Conservation (phyloP, 164 flowering plant species). For the Umbilicus rupestris region DNA sequence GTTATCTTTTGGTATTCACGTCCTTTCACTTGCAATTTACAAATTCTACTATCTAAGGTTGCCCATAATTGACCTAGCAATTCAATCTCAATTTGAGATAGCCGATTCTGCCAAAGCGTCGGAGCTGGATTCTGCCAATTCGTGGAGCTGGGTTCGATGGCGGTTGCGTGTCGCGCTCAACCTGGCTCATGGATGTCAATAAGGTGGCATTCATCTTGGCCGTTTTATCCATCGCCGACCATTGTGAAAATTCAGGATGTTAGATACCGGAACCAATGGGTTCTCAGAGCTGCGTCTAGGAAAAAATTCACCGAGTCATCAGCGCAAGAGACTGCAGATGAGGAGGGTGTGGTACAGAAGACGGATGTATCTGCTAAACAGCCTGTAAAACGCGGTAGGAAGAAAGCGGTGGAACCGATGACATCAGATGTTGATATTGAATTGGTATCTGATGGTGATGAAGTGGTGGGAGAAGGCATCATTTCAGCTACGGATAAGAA, state of each 20-base stretch:
- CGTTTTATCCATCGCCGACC: slow-evolving; percentile 13
- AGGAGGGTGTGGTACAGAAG: slow-evolving; percentile 26
- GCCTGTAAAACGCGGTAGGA: slow-evolving; percentile 29
- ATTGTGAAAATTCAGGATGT: slow-evolving; percentile 22
- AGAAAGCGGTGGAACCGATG: slow-evolving; percentile 25
- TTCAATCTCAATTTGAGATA: too few relatives aligned
- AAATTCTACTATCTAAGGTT: too few relatives aligned
- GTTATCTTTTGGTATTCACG: too few relatives aligned
- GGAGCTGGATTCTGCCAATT: too few relatives aligned
- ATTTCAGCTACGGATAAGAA: slow-evolving; percentile 21
- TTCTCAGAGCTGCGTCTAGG: slow-evolving; percentile 24
- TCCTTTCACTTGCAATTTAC: too few relatives aligned
- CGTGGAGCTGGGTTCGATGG: too few relatives aligned
- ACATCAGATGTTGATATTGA: slow-evolving; percentile 19
- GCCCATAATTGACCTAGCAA: too few relatives aligned
- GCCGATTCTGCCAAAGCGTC: too few relatives aligned
- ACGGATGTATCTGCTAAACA: slow-evolving; percentile 9
- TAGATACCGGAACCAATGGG: slow-evolving; percentile 25
- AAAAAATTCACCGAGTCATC: slow-evolving; percentile 17
- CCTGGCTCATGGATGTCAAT: too few relatives aligned
- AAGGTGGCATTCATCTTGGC: slow-evolving; percentile 38
- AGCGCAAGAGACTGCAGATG: slow-evolving; percentile 17
- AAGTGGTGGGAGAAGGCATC: slow-evolving; percentile 13
- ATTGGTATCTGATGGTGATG: slow-evolving; percentile 13
- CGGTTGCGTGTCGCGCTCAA: too few relatives aligned